Percentiles rank a stretch among this genome's conserved stretches.
Conservation (phyloP, 1,139 yeast species). For the Magnusiomyces suaveolens region DNA sequence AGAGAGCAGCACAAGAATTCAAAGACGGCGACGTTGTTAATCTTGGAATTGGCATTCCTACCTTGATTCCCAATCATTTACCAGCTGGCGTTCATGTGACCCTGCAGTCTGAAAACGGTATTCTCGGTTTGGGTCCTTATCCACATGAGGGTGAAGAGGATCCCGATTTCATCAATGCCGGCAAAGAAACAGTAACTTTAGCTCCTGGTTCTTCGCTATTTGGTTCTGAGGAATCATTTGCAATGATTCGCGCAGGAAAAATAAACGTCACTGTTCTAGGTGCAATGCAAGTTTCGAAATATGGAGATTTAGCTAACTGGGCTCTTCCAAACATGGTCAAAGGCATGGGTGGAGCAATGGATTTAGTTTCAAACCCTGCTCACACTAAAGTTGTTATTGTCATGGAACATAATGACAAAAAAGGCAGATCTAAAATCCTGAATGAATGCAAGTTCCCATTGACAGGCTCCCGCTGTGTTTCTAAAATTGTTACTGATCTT, state of each 20-base stretch:
- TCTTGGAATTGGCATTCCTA: conserved; percentile 45
- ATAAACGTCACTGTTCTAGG: conserved; percentile 41
- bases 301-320: conserved; percentile 47
- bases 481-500: conserved; percentile 40
- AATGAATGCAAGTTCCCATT: conserved; percentile 39
- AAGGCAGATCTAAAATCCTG: conserved; percentile 41
- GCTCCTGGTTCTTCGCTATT: conserved; percentile 40
- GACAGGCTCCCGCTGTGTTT: conserved; percentile 41
- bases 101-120: conserved; percentile 43
- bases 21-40: conserved; percentile 35
- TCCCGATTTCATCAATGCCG: conserved; percentile 43
- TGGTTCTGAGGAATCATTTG: conserved; percentile 44
- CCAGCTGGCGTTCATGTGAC: conserved; percentile 35
- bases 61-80: conserved; percentile 39
- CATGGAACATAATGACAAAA: conserved; percentile 42
- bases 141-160: conserved; percentile 39
- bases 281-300: conserved; percentile 41
- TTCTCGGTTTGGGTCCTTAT: conserved; percentile 43
- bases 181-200: conserved; percentile 44
- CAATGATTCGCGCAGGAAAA: conserved; percentile 43
- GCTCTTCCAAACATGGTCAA: conserved; percentile 43
- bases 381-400: conserved; percentile 42
- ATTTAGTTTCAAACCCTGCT: conserved; percentile 41
- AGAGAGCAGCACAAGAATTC: conserved; percentile 41
- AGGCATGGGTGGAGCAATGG: conserved; percentile 55